These are phyloP conservation scores for Rhododendron williamsianum DNA, from an alignment of 148 eudicot species.

Conservation along the genomic window DNA sequence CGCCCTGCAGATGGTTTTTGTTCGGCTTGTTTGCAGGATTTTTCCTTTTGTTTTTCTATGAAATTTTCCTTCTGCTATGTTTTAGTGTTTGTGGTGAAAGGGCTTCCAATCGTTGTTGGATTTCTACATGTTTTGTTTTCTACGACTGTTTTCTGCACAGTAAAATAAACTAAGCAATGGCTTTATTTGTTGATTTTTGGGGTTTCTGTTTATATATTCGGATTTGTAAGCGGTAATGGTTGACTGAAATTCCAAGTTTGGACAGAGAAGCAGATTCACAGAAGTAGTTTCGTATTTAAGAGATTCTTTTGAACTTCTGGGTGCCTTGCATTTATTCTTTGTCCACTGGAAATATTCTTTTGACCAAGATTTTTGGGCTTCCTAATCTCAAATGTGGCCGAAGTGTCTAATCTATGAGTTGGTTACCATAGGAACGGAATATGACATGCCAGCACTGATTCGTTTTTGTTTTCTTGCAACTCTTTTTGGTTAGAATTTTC, in stretches of 20 bases:
- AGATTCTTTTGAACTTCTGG: background rate
- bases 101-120: background rate
- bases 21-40: background rate
- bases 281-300: background rate
- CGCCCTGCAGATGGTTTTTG: background rate
- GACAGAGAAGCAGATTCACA: background rate
- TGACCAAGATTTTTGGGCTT: background rate
- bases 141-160: background rate
- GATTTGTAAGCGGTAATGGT: background rate
- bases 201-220: background rate
- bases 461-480: background rate
- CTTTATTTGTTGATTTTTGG: background rate
- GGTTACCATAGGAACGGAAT: background rate
- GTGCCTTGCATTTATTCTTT: background rate
- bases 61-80: background rate
- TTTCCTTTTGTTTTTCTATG: background rate
- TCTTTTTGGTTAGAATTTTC: background rate
- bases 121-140: background rate
- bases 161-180: background rate
- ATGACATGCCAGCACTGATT: background rate
- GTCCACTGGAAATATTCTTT: background rate
- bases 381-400: background rate
- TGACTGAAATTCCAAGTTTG: background rate
- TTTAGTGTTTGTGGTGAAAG: background rate
- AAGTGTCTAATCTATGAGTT: background rate